Conservation (phyloP, 2,329 filamentous ascomycete species). For the Tolypocladium guangdongense region DNA sequence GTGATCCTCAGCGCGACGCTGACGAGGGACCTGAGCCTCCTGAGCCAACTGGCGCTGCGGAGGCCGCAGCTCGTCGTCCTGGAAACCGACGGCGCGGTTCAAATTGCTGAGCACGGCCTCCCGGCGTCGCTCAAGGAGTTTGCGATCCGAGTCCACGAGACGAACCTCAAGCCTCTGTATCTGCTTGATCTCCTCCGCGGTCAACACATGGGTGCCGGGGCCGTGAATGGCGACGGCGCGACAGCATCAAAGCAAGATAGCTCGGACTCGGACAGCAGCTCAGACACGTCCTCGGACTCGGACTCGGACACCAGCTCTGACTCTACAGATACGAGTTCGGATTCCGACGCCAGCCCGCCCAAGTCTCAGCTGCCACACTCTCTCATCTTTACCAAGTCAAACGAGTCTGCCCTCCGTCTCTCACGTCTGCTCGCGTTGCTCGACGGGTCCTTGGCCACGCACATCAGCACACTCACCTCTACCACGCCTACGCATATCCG, state of each 20-base stretch:
- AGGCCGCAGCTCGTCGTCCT: slow-evolving; percentile 69
- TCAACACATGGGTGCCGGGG: slow-evolving; percentile 30
- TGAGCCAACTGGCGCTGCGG: slow-evolving; percentile 61
- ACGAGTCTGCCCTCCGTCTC: slow-evolving; percentile 79
- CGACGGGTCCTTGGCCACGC: slow-evolving; percentile 41
- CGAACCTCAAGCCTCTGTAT: slow-evolving; percentile 69
- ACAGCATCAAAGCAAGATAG: background rate
- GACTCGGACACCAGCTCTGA: slow-evolving; percentile 20
- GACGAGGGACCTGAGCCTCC: slow-evolving; percentile 72
- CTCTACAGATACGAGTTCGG: slow-evolving; percentile 22
- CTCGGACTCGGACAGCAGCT: slow-evolving; percentile 9
- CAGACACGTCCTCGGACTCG: slow-evolving; percentile 14
- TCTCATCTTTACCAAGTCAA: slow-evolving; percentile 84
- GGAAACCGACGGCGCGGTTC: slow-evolving; percentile 41
- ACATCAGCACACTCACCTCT: slow-evolving; percentile 64
- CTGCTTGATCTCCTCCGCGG: slow-evolving; percentile 65
- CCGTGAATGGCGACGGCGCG: slow-evolving; percentile 1
- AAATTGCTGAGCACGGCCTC: slow-evolving; percentile 38
- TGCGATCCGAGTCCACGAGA: slow-evolving; percentile 57
- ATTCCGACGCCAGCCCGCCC: slow-evolving; percentile 13
- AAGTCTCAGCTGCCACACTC: slow-evolving; percentile 31
- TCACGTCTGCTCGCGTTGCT: slow-evolving; percentile 65
- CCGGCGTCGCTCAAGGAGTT: slow-evolving; percentile 54
- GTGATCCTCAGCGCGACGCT: slow-evolving; percentile 86
- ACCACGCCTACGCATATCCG: slow-evolving; percentile 64